Conservation (phyloP, 495 filamentous ascomycete genomes). For the Penicillium mononematosum region DNA sequence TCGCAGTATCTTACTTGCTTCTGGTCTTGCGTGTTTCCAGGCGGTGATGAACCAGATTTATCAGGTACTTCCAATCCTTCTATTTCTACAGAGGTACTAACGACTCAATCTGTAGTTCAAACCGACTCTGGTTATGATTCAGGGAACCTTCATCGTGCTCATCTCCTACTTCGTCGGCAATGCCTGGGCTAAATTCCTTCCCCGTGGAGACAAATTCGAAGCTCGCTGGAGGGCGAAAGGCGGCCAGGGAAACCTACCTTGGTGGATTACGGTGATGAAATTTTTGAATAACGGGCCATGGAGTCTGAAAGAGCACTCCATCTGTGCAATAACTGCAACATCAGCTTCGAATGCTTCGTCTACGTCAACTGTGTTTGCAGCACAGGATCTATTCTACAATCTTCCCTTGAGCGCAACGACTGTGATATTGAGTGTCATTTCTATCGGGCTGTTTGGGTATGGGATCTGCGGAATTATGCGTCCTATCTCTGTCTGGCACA, state of each 20-base stretch:
- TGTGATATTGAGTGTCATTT: slow-evolving; percentile 33
- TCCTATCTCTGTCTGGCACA: slow-evolving; percentile 52
- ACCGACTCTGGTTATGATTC: slow-evolving; percentile 31
- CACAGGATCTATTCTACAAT: slow-evolving; percentile 36
- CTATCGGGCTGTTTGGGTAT: slow-evolving; percentile 50
- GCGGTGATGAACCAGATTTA: slow-evolving; percentile 52
- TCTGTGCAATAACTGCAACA: slow-evolving; percentile 32
- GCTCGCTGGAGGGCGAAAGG: slow-evolving; percentile 26
- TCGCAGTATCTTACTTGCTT: slow-evolving; percentile 44
- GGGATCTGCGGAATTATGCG: slow-evolving; percentile 55
- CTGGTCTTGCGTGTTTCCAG: slow-evolving; percentile 45
- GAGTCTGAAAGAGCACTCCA: slow-evolving; percentile 35
- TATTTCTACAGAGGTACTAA: slow-evolving; percentile 6
- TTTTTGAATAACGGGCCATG: slow-evolving; percentile 34
- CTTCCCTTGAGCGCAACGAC: slow-evolving; percentile 24
- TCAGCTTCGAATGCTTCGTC: slow-evolving; percentile 27
- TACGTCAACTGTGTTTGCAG: slow-evolving; percentile 25
- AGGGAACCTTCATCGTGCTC: slow-evolving; percentile 40
- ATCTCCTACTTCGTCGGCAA: slow-evolving; percentile 42
- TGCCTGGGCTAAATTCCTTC: slow-evolving; percentile 43
- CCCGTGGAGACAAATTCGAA: slow-evolving; percentile 39
- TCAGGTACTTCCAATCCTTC: slow-evolving; percentile 21
- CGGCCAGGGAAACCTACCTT: slow-evolving; percentile 25
- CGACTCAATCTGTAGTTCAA: slow-evolving; percentile 23
- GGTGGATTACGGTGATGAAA: slow-evolving; percentile 22